These are phyloP conservation scores for Pichia exigua DNA, from an alignment of 805 yeast genomes.

Conservation along the genomic window DNA sequence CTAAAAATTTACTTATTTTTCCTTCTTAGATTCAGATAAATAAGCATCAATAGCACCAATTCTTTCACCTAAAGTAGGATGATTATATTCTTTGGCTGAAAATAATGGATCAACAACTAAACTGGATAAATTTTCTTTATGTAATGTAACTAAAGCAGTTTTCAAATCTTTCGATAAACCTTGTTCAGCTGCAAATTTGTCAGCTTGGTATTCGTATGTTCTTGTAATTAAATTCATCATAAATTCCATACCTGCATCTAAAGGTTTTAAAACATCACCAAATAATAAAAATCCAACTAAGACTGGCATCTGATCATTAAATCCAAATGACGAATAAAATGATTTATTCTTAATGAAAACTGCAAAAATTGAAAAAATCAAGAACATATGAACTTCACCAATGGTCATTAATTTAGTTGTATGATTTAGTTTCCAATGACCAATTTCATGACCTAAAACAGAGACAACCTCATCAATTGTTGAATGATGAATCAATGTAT, in stretches of 20 bases:
- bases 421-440: slow-evolving; percentile 94
- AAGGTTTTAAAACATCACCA: slow-evolving; percentile 68
- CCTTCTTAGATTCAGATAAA: slow-evolving; percentile 13
- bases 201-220: slow-evolving; percentile 91
- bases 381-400: slow-evolving; percentile 55
- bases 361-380: slow-evolving; percentile 66
- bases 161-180: slow-evolving; percentile 68
- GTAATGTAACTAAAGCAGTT: slow-evolving; percentile 64
- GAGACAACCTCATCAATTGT: slow-evolving; percentile 79
- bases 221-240: slow-evolving; percentile 66
- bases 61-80: slow-evolving; percentile 90
- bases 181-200: slow-evolving; percentile 66
- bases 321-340: slow-evolving; percentile 74
- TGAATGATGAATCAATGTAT: slow-evolving; percentile 79
- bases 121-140: slow-evolving; percentile 75
- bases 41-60: slow-evolving; percentile 56
- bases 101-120: slow-evolving; percentile 86
- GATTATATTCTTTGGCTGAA: slow-evolving; percentile 83
- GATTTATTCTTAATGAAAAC: slow-evolving; percentile 75
- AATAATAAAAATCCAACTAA: slow-evolving; percentile 77
- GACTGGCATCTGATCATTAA: slow-evolving; percentile 56
- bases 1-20: slow-evolving; percentile 9
- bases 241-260: slow-evolving; percentile 63
- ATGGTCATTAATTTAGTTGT: slow-evolving; percentile 66
- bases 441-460: slow-evolving; percentile 96